Evolutionary conservation across 2,329 filamentous ascomycete genomes (phyloP).

Genomic region (Cordyceps pruinosa): DNA sequence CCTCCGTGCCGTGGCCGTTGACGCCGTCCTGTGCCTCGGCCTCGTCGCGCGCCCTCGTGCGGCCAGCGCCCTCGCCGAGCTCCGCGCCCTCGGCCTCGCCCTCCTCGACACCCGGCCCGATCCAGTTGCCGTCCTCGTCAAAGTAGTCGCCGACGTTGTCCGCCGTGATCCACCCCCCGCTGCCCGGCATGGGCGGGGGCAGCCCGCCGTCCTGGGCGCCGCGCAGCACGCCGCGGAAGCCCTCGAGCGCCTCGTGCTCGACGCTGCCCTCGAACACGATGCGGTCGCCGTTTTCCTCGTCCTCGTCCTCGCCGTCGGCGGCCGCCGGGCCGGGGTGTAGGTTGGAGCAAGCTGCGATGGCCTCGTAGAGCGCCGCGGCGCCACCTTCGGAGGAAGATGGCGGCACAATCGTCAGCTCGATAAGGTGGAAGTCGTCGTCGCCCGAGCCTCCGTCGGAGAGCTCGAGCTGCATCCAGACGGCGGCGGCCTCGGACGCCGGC

Average conservation of each 20-base stretch:
- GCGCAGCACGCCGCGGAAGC: conserved; percentile 47
- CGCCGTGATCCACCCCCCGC: conserved; percentile 79
- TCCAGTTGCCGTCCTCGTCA: conserved; percentile 75
- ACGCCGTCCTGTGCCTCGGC: conserved; percentile 37
- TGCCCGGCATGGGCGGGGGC: conserved; percentile 64
- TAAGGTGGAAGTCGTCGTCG: conserved; percentile 57
- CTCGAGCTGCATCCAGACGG: conserved; percentile 63
- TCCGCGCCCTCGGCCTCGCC: conserved; percentile 37
- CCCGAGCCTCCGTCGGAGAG: conserved; percentile 51
- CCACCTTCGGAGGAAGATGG: conserved; percentile 20
- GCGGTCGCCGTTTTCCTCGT: conserved; percentile 45
- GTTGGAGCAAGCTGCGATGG: conserved; percentile 68
- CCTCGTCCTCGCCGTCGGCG: conserved; percentile 48
- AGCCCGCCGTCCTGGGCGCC: conserved; percentile 43
- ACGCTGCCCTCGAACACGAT: conserved; percentile 49
- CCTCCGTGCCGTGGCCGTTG: conserved; percentile 33
- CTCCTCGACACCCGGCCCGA: conserved; percentile 36
- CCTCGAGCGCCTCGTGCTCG: conserved; percentile 48
- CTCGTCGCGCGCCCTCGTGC: conserved; percentile 48
- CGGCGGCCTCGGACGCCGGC: conserved; percentile 29
- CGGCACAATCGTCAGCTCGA: conserved; percentile 63
- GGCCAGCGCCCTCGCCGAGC: conserved; percentile 59
- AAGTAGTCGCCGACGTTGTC: conserved; percentile 85
- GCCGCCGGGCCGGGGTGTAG: conserved; percentile 61
- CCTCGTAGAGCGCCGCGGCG: conserved; percentile 51